Percentiles rank a stretch among this genome's conserved stretches.
Conservation (phyloP, 2,329 filamentous ascomycete genomes). For the Calonectria montana region DNA sequence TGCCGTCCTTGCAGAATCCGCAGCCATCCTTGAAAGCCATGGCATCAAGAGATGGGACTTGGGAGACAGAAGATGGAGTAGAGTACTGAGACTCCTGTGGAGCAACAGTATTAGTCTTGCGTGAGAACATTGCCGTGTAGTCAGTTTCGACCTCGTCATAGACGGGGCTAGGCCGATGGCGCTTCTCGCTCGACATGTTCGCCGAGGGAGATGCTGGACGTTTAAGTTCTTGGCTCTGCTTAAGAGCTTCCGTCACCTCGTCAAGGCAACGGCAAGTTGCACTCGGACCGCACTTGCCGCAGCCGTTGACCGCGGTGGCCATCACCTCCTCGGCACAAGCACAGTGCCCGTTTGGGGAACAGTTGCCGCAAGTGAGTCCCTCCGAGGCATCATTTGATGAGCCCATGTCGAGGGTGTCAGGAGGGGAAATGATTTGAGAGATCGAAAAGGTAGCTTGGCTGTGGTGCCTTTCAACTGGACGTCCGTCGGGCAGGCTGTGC, state of each 20-base stretch:
- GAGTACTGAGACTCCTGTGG: slow-evolving; percentile 39
- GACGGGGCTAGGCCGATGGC: slow-evolving; percentile 62
- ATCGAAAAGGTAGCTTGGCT: slow-evolving; percentile 63
- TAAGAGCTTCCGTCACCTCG: slow-evolving; percentile 65
- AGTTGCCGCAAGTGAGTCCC: slow-evolving; percentile 66
- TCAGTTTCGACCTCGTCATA: slow-evolving; percentile 76
- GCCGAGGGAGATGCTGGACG: slow-evolving; percentile 60
- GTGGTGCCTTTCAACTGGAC: slow-evolving; percentile 42
- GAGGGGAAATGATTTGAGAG: slow-evolving; percentile 67
- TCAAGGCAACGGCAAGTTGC: slow-evolving; percentile 73
- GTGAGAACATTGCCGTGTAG: slow-evolving; percentile 75
- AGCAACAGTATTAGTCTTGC: slow-evolving; percentile 49
- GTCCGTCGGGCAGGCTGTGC: slow-evolving; percentile 43
- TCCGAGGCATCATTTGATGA: slow-evolving; percentile 43
- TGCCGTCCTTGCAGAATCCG: slow-evolving; percentile 86
- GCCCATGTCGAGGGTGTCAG: slow-evolving; percentile 53
- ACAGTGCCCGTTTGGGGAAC: slow-evolving; percentile 64
- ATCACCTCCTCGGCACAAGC: slow-evolving; percentile 70
- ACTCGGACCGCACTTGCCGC: slow-evolving; percentile 73
- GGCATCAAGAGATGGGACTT: slow-evolving; percentile 48
- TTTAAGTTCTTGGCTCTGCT: slow-evolving; percentile 55
- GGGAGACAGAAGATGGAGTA: slow-evolving; percentile 49
- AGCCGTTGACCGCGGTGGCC: slow-evolving; percentile 66
- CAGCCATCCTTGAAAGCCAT: slow-evolving; percentile 74
- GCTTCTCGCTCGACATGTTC: slow-evolving; percentile 63